Conservation (phyloP, 441 rosid species). For the Macaranga tanarius region DNA sequence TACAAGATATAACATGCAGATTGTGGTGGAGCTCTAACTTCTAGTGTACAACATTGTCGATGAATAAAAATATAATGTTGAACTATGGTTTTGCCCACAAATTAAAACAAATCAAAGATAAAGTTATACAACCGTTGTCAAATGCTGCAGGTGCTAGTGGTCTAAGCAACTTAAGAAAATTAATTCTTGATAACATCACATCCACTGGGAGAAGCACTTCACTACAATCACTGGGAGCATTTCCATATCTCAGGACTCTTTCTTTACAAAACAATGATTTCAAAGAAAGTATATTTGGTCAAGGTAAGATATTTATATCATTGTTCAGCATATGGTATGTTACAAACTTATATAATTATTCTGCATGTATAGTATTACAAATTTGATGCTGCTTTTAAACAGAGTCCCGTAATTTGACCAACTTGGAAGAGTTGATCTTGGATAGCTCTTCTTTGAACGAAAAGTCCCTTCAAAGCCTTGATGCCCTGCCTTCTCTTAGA, state of each 20-base stretch:
- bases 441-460: neutral
- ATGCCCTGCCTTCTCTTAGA: conserved; percentile 3
- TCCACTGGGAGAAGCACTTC: neutral
- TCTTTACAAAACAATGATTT: neutral
- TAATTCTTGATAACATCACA: neutral
- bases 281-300: neutral
- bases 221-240: conserved; percentile 7
- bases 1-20: no score
- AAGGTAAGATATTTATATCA: neutral
- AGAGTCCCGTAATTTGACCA: conserved; percentile 7
- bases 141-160: conserved; percentile 3
- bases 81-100: no score
- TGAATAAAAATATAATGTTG: no score
- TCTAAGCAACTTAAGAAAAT: neutral
- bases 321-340: no score
- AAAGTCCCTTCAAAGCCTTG: conserved; percentile 11
- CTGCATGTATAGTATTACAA: no score
- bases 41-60: no score
- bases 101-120: no score
- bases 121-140: neutral
- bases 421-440: conserved; percentile 6
- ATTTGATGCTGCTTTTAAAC: neutral
- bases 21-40: no score
- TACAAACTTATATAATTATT: no score
- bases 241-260: conserved; percentile 3